These are phyloP conservation scores for Dictyostelium brefeldianum DNA, from an alignment of 78 protist genomes.

Conservation along the genomic window DNA sequence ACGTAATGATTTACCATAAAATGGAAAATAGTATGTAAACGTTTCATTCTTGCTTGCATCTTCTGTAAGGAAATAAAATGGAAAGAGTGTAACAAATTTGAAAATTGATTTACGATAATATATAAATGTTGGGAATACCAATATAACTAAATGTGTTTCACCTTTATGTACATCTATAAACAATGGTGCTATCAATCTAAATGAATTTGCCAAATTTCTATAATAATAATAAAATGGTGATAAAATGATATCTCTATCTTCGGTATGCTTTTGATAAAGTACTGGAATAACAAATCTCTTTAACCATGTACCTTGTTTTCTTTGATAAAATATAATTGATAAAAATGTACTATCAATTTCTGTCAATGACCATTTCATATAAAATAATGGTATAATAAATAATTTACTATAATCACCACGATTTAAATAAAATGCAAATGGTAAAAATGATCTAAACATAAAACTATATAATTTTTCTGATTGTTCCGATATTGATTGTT, in stretches of 20 bases:
- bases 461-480: not conserved
- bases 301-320: not conserved
- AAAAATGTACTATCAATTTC: not conserved
- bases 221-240: slow-evolving; percentile 37
- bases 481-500: not conserved
- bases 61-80: slow-evolving; percentile 51
- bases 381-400: slow-evolving; percentile 25
- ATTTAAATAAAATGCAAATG: slow-evolving; percentile 33
- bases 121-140: slow-evolving; percentile 36
- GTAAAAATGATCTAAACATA: slow-evolving; percentile 6
- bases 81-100: slow-evolving; percentile 43
- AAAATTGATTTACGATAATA: slow-evolving; percentile 73
- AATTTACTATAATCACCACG: not conserved
- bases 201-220: not conserved
- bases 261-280: slow-evolving; percentile 38
- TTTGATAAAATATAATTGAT: slow-evolving; percentile 28
- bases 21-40: slow-evolving; percentile 59
- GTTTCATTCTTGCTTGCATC: slow-evolving; percentile 63
- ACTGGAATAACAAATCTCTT: slow-evolving; percentile 37
- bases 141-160: slow-evolving; percentile 43
- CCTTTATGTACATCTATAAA: slow-evolving; percentile 50
- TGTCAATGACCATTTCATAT: not conserved
- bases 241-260: not conserved
- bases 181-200: slow-evolving; percentile 39
- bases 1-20: slow-evolving; percentile 33